Evolutionary conservation across 1,139 yeast genomes (phyloP).

Genomic region (Tardiomyces digboiensis): DNA sequence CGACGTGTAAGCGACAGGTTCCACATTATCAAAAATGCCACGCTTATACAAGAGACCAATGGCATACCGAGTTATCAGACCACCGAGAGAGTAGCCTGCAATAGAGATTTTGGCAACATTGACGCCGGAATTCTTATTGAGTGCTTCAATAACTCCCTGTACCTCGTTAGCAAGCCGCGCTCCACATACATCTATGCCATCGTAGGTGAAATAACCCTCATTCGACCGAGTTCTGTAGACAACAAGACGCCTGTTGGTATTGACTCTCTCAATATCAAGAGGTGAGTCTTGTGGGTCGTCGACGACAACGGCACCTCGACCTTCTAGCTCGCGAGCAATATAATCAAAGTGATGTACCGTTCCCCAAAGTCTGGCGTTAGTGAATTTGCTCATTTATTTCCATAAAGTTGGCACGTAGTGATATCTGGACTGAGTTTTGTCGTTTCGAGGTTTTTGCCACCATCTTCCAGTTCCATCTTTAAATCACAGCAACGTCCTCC

Average conservation of each 20-base stretch:
- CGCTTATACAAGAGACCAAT: constrained; percentile 54
- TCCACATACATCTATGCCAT: constrained; percentile 83
- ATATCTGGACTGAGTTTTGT: too few species aligned
- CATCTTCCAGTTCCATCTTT: too few species aligned
- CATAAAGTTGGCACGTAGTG: too few species aligned
- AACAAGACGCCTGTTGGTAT: constrained; percentile 20
- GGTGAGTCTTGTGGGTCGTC: constrained; percentile 9
- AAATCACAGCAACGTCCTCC: too few species aligned
- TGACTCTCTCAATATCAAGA: neutral
- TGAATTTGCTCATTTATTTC: neutral
- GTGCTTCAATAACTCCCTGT: constrained; percentile 32
- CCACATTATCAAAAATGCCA: constrained; percentile 38
- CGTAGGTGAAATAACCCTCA: constrained; percentile 63
- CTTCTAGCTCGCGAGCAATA: constrained; percentile 20
- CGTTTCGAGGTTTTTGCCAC: too few species aligned
- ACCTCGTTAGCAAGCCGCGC: constrained; percentile 66
- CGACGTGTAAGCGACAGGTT: constrained; percentile 43
- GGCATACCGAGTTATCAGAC: constrained; percentile 67
- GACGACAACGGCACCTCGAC: constrained; percentile 17
- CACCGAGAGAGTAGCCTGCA: constrained; percentile 79
- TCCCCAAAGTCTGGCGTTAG: constrained; percentile 57
- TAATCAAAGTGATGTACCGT: constrained; percentile 57
- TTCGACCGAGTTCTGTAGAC: constrained; percentile 55
- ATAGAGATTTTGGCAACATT: constrained; percentile 40
- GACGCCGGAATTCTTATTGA: constrained; percentile 18